These are phyloP conservation scores for Grosmannia serpens DNA, from an alignment of 2,329 filamentous ascomycete species.

Conservation along the genomic window DNA sequence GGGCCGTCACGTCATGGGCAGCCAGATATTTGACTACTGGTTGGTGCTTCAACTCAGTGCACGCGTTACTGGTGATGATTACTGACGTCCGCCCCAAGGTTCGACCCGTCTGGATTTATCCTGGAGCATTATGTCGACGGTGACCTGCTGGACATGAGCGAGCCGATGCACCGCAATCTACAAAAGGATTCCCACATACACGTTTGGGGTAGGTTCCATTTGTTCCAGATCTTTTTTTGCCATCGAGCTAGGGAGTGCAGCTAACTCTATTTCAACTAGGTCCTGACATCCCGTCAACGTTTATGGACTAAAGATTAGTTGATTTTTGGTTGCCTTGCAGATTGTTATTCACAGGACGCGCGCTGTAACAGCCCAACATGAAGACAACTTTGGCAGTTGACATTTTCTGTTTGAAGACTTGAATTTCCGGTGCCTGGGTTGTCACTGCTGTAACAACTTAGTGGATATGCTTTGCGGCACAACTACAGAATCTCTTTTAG, in stretches of 20 bases:
- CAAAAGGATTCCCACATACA: slow-evolving; percentile 30
- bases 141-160: slow-evolving; percentile 47
- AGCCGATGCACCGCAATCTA: slow-evolving; percentile 30
- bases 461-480: no score
- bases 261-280: background rate
- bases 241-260: background rate
- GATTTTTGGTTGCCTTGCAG: background rate
- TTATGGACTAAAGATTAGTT: background rate
- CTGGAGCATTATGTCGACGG: slow-evolving; percentile 63
- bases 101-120: slow-evolving; percentile 50
- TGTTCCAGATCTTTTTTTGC: background rate
- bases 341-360: no score
- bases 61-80: no score
- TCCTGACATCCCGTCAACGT: background rate
- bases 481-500: no score
- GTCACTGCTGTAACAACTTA: no score
- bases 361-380: no score
- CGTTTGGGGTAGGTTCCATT: slow-evolving; percentile 26
- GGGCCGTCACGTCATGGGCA: slow-evolving; percentile 57
- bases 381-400: no score
- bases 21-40: slow-evolving; percentile 66
- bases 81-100: slow-evolving; percentile 26
- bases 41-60: slow-evolving; percentile 26
- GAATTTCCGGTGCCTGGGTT: no score
- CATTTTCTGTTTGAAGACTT: no score